phyloP scores from a whole-genome alignment of 2,329 filamentous ascomycete species.

The Pseudogymnoascus pannorum region DNA sequence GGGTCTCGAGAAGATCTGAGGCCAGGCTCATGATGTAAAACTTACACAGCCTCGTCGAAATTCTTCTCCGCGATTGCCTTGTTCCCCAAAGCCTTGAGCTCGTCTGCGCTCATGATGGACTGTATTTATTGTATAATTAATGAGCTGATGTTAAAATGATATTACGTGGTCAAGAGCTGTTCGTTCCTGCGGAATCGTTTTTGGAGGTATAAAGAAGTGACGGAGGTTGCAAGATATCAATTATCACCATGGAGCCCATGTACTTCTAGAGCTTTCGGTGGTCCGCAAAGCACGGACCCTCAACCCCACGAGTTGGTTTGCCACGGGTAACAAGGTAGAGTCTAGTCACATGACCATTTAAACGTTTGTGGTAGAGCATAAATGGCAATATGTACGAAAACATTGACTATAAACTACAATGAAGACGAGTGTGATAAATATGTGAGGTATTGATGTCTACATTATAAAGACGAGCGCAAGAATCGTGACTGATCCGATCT shows the following conservation, averaged over 20 bases:
- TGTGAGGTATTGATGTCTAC: not conserved
- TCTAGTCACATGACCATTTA: not conserved
- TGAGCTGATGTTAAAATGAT: not conserved
- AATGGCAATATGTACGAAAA: not conserved
- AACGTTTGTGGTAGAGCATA: not conserved
- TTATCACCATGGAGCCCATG: constrained; percentile 3
- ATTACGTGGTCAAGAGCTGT: constrained; percentile 1
- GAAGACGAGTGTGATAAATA: not conserved
- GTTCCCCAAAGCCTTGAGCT: constrained; percentile 96
- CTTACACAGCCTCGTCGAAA: constrained; percentile 91
- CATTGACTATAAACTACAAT: not conserved
- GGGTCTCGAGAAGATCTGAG: not conserved
- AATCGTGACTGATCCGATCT: not conserved
- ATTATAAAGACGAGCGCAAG: not conserved
- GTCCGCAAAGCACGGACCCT: constrained; percentile 12
- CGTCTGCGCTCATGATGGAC: constrained; percentile 42
- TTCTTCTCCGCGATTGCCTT: constrained; percentile 98
- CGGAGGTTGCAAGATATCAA: not conserved
- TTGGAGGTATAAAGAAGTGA: constrained; percentile 3
- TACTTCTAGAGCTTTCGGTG: constrained; percentile 20
- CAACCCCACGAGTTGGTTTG: not conserved
- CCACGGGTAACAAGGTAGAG: not conserved
- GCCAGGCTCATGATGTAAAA: constrained; percentile 23
- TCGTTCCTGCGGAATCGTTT: constrained; percentile 2
- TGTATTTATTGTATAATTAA: constrained; percentile 7